Base-by-base conservation (phyloP, 306 rosid species). In the Albizia julibrissin region DNA sequence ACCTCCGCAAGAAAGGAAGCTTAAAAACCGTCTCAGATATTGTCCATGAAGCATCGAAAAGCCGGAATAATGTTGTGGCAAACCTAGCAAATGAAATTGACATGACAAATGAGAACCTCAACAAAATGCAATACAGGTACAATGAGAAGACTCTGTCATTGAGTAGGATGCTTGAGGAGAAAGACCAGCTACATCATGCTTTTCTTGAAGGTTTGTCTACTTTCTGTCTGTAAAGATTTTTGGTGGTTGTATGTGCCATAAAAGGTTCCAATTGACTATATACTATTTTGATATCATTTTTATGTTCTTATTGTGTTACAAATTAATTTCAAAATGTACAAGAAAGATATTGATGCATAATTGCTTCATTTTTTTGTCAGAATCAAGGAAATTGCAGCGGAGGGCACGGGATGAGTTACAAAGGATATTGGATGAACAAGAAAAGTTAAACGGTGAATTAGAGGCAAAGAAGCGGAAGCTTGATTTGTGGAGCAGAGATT, bases 161-260 rank as follows among this genome's bases (percentile, higher is more conserved):
- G 79, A 90, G 92, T 79, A 92, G 97, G 86, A 90, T 92, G 92
- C 93, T 92, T 62, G 96, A 86, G 56, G 97, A 92, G 80, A 95
- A 92, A 82, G 99, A 95, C 80, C 85, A 62, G 85, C 91, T 95
- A 27, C 97, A 93, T 78, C 79, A 58, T 72, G 91, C 85, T 40
- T 95, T 93, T 89, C 83, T 79, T 69, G 94, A 92, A 91, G 97
- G 99, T 95, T 77, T 81, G 69, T 64, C 69, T 84, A 52, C 73
- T 78, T 75, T 83, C 68, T 80, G 33, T 72, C 54, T 43, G 61
- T 59, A 56, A 72, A 37, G 49, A 37, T 50, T 85, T 74, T 84
- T 18, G 68, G 14, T 74, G 37, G 44, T 52, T 62, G 34, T 61
- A 14, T 62, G 37, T 62, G 18, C 33, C 3, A 72, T 13, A 18